Evolutionary conservation across 2,329 filamentous ascomycete genomes (phyloP).

Genomic region (Aspergillus brunneoviolaceus): DNA sequence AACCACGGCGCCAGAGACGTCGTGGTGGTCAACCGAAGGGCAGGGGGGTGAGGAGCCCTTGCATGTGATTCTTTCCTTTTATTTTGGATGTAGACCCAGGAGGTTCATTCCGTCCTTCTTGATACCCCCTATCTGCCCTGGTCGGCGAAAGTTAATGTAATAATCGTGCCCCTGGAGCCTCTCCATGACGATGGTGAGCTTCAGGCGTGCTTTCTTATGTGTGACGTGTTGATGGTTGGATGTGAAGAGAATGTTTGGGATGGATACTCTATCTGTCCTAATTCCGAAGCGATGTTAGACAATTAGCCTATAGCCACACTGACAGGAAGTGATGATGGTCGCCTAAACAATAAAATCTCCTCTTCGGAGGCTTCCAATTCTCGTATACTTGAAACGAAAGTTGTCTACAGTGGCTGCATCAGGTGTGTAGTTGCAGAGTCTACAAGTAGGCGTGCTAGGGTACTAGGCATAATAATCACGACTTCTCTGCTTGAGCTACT

Average conservation of each 20-base stretch:
- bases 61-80: conserved; percentile 6
- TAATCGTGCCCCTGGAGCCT: background rate
- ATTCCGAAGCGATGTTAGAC: background rate
- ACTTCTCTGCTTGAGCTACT: too few relatives aligned
- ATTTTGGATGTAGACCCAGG: background rate
- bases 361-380: background rate
- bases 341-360: background rate
- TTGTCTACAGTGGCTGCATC: background rate
- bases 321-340: background rate
- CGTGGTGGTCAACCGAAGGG: background rate
- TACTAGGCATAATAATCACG: too few relatives aligned
- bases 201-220: background rate
- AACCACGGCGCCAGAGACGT: conserved; percentile 38
- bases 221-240: background rate
- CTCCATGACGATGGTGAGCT: background rate
- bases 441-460: too few relatives aligned
- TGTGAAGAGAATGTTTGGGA: too few relatives aligned
- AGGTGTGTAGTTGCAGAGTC: too few relatives aligned
- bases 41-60: conserved; percentile 5
- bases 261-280: too few relatives aligned
- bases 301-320: background rate
- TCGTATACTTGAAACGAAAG: background rate
- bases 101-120: background rate
- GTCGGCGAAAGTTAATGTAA: conserved; percentile 16
- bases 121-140: background rate